A percentile compares a stretch with the other conserved stretches of the same genome.
Evolutionary conservation across 1,284 basidiomycete species (phyloP).

Genomic region (Malassezia obtusa): DNA sequence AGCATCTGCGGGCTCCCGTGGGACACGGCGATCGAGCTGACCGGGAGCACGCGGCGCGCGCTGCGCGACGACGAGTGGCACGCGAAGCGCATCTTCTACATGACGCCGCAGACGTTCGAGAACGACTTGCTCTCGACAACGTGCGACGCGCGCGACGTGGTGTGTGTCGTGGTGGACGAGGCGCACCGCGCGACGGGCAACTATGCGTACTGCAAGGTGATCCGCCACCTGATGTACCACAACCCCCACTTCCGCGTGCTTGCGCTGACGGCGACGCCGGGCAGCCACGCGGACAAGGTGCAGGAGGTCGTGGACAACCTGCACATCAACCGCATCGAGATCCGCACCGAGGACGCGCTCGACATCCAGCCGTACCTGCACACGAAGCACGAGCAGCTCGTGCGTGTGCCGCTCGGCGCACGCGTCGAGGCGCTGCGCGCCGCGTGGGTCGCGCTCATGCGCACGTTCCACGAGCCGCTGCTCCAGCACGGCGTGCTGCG

Average conservation of each 20-base stretch:
- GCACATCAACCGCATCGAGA: slow-evolving; percentile 94
- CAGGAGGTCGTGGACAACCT: slow-evolving; percentile 84
- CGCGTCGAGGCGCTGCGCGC: slow-evolving; percentile 36
- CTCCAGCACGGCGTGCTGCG: slow-evolving; percentile 28
- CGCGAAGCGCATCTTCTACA: slow-evolving; percentile 84
- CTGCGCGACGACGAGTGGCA: slow-evolving; percentile 56
- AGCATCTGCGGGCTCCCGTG: slow-evolving; percentile 87
- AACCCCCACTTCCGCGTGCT: slow-evolving; percentile 88
- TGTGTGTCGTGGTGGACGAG: slow-evolving; percentile 81
- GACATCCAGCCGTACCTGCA: slow-evolving; percentile 80
- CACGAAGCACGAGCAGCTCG: slow-evolving; percentile 56
- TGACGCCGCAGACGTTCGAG: slow-evolving; percentile 90
- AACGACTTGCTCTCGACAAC: slow-evolving; percentile 70
- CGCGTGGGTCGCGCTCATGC: slow-evolving; percentile 47
- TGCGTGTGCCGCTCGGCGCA: slow-evolving; percentile 32
- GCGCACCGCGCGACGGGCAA: slow-evolving; percentile 88
- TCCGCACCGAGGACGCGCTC: slow-evolving; percentile 79
- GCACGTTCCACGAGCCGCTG: slow-evolving; percentile 27
- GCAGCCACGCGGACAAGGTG: slow-evolving; percentile 71
- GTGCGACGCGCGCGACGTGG: slow-evolving; percentile 68
- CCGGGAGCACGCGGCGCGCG: slow-evolving; percentile 53
- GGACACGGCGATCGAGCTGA: slow-evolving; percentile 72
- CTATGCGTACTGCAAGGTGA: slow-evolving; percentile 81
- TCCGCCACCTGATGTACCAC: slow-evolving; percentile 80
- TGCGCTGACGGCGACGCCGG: slow-evolving; percentile 91